Base-by-base conservation (phyloP, 805 yeast species). In the Ogataea trehaloabstinens region DNA sequence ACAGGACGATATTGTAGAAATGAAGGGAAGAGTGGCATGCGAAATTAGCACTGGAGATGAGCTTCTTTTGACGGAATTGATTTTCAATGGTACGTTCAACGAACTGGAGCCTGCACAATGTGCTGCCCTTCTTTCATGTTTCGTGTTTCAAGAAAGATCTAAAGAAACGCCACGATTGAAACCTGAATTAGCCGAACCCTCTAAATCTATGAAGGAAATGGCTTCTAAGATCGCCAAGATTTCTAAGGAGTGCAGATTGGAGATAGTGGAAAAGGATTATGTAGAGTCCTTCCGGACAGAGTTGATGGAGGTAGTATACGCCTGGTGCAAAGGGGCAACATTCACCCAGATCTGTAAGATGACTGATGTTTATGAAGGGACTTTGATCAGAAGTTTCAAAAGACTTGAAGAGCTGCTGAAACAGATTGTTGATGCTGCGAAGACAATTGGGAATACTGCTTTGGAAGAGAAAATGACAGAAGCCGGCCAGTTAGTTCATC, bases 321-420 rank as follows among this genome's bases (percentile, higher is more conserved):
- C 91, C 34, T 93, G 99, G 99, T 88, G 96, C 62, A 82, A 84
- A 58, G 98, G 98, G 15, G 96, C 96, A 5, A 70, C 93, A 0
- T 93, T 93, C 63, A 91, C 97, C 0, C 96, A 91, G 60, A 91
- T 93, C 46, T 91, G 98, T 68, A 91, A 91, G 63, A 89, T 93
- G 96, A 93, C 99, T 0, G 99, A 93, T 58, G 98, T 93, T 31
- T 93, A 91, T 52, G 99, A 93, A 68, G 99, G 99, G 29, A 84
- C 95, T 17, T 73, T 93, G 57, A 91, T 93, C 49, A 80, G 99
- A 60, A 85, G 87, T 80, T 93, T 93, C 70, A 84, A 93, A 63
- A 76, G 99, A 58, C 70, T 93, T 39, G 99, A 93, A 63, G 99
- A 93, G 61, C 74, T 93, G 71, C 68, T 93, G 40, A 79, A 91